phyloP scores from a whole-genome alignment of 345 rosid species.

The Salix caprea region DNA sequence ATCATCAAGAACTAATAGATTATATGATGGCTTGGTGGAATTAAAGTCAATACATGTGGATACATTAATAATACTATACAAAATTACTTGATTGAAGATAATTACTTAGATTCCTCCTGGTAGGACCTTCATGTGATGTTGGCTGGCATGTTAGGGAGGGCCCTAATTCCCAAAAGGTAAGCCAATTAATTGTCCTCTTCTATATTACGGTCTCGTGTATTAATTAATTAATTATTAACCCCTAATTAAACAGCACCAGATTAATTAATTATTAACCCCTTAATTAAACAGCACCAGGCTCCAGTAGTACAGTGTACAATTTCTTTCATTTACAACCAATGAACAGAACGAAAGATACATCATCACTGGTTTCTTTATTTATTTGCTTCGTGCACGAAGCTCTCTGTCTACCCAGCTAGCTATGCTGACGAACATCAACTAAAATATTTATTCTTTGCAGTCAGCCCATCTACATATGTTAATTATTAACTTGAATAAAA shows the following conservation, averaged over 20 bases:
- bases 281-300: not conserved
- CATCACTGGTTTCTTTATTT: not conserved
- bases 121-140: constrained; percentile 23
- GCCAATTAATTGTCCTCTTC: not conserved
- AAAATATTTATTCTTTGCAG: constrained; percentile 10
- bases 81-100: constrained; percentile 6
- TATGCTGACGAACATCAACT: not conserved
- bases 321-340: constrained; percentile 12
- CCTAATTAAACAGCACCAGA: no score
- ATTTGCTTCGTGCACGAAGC: not conserved
- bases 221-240: not conserved
- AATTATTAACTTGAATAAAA: not conserved
- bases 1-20: not conserved
- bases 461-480: not conserved
- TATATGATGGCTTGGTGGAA: not conserved
- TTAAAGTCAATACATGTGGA: constrained; percentile 23
- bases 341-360: constrained; percentile 10
- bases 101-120: constrained; percentile 25
- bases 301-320: not conserved
- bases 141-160: constrained; percentile 14
- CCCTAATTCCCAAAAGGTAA: not conserved
- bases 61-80: constrained; percentile 8
- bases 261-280: not conserved
- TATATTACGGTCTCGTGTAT: not conserved
- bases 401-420: not conserved